Evolutionary conservation across 306 rosid genomes (phyloP).

Genomic region (Casuarina cunninghamiana): DNA sequence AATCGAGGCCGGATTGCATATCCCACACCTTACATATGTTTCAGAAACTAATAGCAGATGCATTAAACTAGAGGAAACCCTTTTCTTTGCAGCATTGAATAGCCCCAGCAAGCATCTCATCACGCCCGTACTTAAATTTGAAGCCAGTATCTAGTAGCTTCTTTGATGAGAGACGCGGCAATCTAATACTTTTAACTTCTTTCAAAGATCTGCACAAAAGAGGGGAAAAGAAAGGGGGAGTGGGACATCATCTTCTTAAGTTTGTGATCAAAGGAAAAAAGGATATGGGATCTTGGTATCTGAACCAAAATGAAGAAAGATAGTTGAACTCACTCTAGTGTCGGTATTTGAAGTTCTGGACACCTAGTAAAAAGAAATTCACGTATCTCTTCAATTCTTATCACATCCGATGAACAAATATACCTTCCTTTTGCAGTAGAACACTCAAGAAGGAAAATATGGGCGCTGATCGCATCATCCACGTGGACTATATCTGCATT

Average conservation of each 20-base stretch:
- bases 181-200: constrained; percentile 13
- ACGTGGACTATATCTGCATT: constrained; percentile 48
- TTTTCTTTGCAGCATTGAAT: constrained; percentile 46
- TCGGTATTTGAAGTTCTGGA: constrained; percentile 48
- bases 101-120: constrained; percentile 45
- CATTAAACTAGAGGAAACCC: constrained; percentile 36
- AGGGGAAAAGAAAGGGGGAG: background rate
- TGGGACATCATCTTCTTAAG: background rate
- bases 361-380: constrained; percentile 38
- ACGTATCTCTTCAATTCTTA: constrained; percentile 30
- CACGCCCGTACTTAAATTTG: constrained; percentile 42
- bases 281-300: background rate
- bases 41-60: background rate
- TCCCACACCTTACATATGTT: background rate
- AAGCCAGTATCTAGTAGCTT: constrained; percentile 57
- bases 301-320: background rate
- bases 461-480: constrained; percentile 62
- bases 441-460: constrained; percentile 56
- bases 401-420: constrained; percentile 49
- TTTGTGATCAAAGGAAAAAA: background rate
- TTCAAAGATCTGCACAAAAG: constrained; percentile 32
- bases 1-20: too few relatives aligned
- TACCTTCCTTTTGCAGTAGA: constrained; percentile 57
- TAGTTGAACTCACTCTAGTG: constrained; percentile 52
- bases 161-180: constrained; percentile 39